phyloP scores from a whole-genome alignment of 2,329 filamentous ascomycete genomes.

The Diplodia scrobiculata region DNA sequence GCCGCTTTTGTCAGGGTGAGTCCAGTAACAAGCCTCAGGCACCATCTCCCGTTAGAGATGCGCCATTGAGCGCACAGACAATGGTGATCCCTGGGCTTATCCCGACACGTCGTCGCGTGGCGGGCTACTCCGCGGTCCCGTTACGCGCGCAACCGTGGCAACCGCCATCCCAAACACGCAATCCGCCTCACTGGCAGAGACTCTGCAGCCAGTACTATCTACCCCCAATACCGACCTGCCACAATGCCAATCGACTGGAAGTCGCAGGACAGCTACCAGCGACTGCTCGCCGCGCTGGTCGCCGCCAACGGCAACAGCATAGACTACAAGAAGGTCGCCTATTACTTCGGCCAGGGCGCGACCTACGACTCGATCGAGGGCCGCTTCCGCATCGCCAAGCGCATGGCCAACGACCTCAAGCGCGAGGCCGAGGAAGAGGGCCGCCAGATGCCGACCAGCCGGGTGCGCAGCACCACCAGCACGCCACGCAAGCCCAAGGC shows the following conservation, averaged over 20 bases:
- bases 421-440: slow-evolving; percentile 34
- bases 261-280: slow-evolving; percentile 42
- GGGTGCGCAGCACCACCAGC: slow-evolving; percentile 13
- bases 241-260: slow-evolving; percentile 45
- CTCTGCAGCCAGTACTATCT: neutral
- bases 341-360: slow-evolving; percentile 50
- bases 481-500: slow-evolving; percentile 34
- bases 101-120: slow-evolving; percentile 13
- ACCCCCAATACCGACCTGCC: neutral
- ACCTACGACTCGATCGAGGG: slow-evolving; percentile 55
- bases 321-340: slow-evolving; percentile 49
- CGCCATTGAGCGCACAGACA: slow-evolving; percentile 3
- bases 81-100: slow-evolving; percentile 3
- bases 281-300: slow-evolving; percentile 47
- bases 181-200: neutral
- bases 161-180: neutral
- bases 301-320: slow-evolving; percentile 43
- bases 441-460: slow-evolving; percentile 29
- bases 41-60: neutral
- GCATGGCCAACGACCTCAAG: slow-evolving; percentile 43
- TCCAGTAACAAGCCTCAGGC: neutral
- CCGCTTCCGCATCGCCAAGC: slow-evolving; percentile 51
- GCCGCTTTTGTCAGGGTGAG: too few relatives aligned
- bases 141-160: slow-evolving; percentile 11
- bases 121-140: neutral